Conservation (phyloP, 208 protist species). For the Crithidia bombi region DNA sequence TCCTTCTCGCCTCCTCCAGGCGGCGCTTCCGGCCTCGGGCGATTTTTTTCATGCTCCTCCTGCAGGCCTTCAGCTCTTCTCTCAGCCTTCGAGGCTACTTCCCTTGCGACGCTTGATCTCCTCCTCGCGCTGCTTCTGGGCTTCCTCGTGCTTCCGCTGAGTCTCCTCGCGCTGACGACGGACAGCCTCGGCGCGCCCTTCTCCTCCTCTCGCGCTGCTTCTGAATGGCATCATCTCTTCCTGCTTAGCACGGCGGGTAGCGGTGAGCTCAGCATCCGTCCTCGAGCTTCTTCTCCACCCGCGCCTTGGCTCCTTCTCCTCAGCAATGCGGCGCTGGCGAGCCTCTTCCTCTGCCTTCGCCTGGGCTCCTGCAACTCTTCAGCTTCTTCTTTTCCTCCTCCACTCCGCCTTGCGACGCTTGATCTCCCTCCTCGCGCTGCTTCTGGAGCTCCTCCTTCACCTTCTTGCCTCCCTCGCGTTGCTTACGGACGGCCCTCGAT, state of each 20-base stretch:
- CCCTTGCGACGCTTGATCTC: constrained; percentile 23
- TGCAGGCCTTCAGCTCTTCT: neutral
- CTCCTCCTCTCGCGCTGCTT: constrained; percentile 35
- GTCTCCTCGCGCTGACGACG: constrained; percentile 37
- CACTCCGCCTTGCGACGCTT: constrained; percentile 38
- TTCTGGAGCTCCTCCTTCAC: constrained; percentile 39
- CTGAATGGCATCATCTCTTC: constrained; percentile 29
- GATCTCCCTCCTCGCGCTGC: constrained; percentile 45
- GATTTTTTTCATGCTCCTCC: neutral
- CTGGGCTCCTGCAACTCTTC: constrained; percentile 44
- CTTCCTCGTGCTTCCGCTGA: constrained; percentile 14
- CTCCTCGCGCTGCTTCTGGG: constrained; percentile 24
- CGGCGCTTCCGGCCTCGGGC: neutral
- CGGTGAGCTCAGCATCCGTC: constrained; percentile 28
- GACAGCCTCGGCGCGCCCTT: constrained; percentile 38
- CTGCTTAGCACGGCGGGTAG: constrained; percentile 24
- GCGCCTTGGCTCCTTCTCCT: constrained; percentile 44
- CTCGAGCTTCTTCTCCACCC: constrained; percentile 28
- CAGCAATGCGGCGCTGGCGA: constrained; percentile 30
- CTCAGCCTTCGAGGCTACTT: neutral
- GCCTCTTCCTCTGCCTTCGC: constrained; percentile 44
- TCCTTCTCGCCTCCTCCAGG: neutral
- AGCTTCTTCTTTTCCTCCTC: constrained; percentile 38
- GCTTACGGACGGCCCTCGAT: constrained; percentile 30
- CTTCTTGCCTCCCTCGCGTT: constrained; percentile 36